Percentiles rank a stretch among this genome's conserved stretches.
Evolutionary conservation across 1,284 basidiomycete genomes (phyloP).

Genomic region (Fereydounia khargensis): DNA sequence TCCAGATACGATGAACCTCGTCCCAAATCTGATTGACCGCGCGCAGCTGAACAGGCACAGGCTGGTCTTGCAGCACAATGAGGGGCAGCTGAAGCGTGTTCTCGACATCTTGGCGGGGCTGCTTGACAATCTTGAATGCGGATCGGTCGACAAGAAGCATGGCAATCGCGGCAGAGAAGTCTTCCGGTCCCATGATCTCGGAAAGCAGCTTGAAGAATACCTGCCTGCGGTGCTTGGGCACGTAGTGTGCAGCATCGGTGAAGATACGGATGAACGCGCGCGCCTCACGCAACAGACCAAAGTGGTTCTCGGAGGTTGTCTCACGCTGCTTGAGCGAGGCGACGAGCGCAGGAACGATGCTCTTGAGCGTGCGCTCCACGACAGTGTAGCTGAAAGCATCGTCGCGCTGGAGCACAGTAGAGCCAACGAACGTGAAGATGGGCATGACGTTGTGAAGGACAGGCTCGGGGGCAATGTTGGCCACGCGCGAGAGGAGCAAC

Average conservation of each 20-base stretch:
- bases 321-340: conserved; percentile 37
- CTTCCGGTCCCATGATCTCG: conserved; percentile 74
- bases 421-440: conserved; percentile 98
- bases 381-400: conserved; percentile 93
- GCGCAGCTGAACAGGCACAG: conserved; percentile 64
- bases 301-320: conserved; percentile 17
- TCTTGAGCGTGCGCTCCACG: conserved; percentile 90
- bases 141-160: conserved; percentile 83
- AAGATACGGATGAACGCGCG: conserved; percentile 76
- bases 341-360: conserved; percentile 89
- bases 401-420: conserved; percentile 91
- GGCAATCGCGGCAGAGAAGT: conserved; percentile 79
- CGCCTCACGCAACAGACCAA: conserved; percentile 45
- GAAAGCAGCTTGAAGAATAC: conserved; percentile 91
- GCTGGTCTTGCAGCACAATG: conserved; percentile 63
- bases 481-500: conserved; percentile 80
- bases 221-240: conserved; percentile 80
- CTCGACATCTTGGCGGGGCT: conserved; percentile 59
- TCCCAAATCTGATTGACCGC: conserved; percentile 42
- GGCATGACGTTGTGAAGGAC: conserved; percentile 96
- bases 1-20: conserved; percentile 36
- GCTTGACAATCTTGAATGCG: conserved; percentile 70
- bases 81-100: conserved; percentile 68
- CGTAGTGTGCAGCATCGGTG: conserved; percentile 79
- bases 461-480: conserved; percentile 80